Evolutionary conservation across 345 rosid species (phyloP).

Genomic region (Linum lewisii): DNA sequence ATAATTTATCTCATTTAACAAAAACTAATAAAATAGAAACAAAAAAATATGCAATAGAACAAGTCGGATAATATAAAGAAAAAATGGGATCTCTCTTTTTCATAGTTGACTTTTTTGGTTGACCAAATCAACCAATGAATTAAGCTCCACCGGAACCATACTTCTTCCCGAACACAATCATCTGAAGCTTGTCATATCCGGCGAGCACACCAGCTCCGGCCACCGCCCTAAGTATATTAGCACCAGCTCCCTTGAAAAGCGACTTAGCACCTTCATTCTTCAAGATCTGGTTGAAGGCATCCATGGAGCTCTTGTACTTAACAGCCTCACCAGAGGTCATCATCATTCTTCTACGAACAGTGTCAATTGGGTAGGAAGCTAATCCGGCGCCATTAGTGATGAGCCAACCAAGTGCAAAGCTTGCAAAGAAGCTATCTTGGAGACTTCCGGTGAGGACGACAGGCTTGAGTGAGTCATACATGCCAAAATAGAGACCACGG

Average conservation of each 20-base stretch:
- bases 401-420: constrained; percentile 26
- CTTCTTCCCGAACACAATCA: constrained; percentile 18
- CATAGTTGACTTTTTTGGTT: too few relatives aligned
- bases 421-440: constrained; percentile 27
- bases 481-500: constrained; percentile 22
- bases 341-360: constrained; percentile 24
- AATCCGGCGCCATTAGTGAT: constrained; percentile 20
- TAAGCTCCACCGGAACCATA: constrained; percentile 24
- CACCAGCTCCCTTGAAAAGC: constrained; percentile 27
- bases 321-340: constrained; percentile 30
- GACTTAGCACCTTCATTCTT: constrained; percentile 25
- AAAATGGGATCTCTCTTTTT: too few relatives aligned
- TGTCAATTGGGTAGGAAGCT: constrained; percentile 23
- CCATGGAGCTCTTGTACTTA: constrained; percentile 24
- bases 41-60: too few relatives aligned
- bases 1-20: too few relatives aligned
- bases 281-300: constrained; percentile 21
- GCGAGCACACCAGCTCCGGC: constrained; percentile 29
- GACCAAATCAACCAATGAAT: too few relatives aligned
- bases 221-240: constrained; percentile 25
- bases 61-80: too few relatives aligned
- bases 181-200: constrained; percentile 27
- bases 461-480: constrained; percentile 29
- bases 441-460: constrained; percentile 20
- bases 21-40: too few relatives aligned